Evolutionary conservation across 78 protist species (phyloP).

Genomic region (Emiliania huxleyi): DNA sequence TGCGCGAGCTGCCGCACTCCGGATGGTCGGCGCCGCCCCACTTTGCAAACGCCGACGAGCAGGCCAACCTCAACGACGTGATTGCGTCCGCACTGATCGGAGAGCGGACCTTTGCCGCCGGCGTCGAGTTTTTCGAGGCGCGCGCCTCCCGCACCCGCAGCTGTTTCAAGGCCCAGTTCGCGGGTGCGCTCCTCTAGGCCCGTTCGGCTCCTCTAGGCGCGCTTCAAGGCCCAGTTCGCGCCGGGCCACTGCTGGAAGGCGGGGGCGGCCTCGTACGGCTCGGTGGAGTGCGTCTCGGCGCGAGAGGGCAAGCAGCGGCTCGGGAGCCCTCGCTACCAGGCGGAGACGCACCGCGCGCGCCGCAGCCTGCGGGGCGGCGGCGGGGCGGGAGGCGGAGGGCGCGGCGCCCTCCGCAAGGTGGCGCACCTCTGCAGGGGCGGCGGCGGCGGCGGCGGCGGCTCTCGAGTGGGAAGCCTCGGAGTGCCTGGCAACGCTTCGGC

Average conservation of each 20-base stretch:
- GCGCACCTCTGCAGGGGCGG: background rate
- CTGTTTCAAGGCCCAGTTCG: background rate
- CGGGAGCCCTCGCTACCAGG: background rate
- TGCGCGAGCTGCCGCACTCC: background rate
- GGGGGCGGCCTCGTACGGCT: background rate
- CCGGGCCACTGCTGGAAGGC: background rate
- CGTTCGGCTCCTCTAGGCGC: background rate
- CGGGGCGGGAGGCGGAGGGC: background rate
- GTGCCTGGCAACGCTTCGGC: too few relatives aligned
- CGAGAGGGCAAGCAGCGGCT: background rate
- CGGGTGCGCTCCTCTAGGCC: background rate
- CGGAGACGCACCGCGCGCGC: background rate
- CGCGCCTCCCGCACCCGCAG: background rate
- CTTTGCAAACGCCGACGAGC: background rate
- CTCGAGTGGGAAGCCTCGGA: too few relatives aligned
- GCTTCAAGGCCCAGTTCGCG: background rate
- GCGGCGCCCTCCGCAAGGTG: background rate
- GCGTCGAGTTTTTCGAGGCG: constrained; percentile 10
- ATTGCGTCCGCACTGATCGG: background rate
- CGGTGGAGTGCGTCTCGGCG: background rate
- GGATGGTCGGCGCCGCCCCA: background rate
- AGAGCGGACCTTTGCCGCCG: background rate
- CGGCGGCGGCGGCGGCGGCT: background rate
- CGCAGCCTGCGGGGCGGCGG: background rate
- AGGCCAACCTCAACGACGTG: background rate